Base-by-base conservation (phyloP, 768 basidiomycete species). In the Kwoniella mangroviensis region DNA sequence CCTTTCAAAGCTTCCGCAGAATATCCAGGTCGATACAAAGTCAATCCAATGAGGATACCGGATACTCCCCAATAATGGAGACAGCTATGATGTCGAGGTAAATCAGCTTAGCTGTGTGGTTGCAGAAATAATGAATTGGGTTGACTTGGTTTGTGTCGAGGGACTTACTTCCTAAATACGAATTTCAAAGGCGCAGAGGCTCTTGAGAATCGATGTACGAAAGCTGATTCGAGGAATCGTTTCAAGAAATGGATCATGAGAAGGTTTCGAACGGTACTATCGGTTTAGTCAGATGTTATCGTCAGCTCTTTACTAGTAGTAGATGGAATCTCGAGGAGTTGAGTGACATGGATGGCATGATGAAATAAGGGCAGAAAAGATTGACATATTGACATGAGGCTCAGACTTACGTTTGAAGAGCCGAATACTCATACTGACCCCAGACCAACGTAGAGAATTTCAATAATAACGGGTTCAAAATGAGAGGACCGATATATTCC, bases 131-230 rank as follows among this genome's bases (percentile, higher is more conserved):
- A 34, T 34, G 4, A 7, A 34, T 34, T 7, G 34, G 34, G 6
- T 34, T 34, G 4, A 7, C 6, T 34, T 7, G 34, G 34, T 34
- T 34, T 34, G 9, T 5, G 9, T 34, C 9, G 34, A 26, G 2
- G 26, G 26, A 34, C 88, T 34, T 65, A 97, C 96, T 99, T 99
- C 82, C 90, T 91, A 86, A 96, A 90, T 43, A 98, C 87, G 80
- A 93, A 92, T 69, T 79, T 78, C 68, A 90, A 83, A 1, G 96
- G 97, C 92, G 98, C 96, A 0, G 96, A 97, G 1, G 89, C 91
- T 84, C 94, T 89, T 40, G 94, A 98, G 87, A 98, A 98, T 12
- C 92, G 91, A 82, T 99, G 97, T 1, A 99, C 88, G 78, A 94
- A 96, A 4, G 95, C 67, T 2, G 97, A 94, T 84, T 99, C 97